A percentile compares a stretch with the other conserved stretches of the same genome.
These are phyloP conservation scores for Hanseniaspora vineae DNA, from an alignment of 805 yeast genomes.

Conservation along the genomic window DNA sequence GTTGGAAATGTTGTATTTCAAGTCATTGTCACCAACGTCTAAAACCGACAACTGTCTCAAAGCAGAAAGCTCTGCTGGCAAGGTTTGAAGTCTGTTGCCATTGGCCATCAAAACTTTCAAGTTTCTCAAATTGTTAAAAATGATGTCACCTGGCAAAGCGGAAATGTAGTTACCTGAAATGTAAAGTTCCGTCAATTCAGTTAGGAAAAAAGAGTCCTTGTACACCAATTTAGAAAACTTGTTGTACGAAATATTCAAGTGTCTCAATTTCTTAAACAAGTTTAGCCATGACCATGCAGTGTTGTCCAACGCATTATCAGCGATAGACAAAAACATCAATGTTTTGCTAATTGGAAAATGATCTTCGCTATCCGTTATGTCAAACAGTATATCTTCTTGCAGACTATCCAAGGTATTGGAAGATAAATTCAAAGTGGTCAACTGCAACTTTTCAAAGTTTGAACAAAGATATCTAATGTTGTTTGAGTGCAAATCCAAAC, in stretches of 20 bases:
- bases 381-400: conserved; percentile 19
- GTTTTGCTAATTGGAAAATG: conserved; percentile 31
- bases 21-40: conserved; percentile 83
- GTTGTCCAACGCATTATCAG: conserved; percentile 77
- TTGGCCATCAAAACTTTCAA: conserved; percentile 58
- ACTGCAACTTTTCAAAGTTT: conserved; percentile 53
- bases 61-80: conserved; percentile 80
- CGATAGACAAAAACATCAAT: conserved; percentile 45
- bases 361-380: conserved; percentile 11
- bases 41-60: conserved; percentile 50
- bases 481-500: conserved; percentile 73
- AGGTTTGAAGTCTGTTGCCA: conserved; percentile 70
- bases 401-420: conserved; percentile 47
- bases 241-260: conserved; percentile 72
- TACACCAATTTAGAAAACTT: conserved; percentile 29
- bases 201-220: conserved; percentile 67
- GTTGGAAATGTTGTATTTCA: conserved; percentile 85
- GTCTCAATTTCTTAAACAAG: conserved; percentile 40
- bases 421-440: conserved; percentile 53
- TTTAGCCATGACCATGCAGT: conserved; percentile 60
- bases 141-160: conserved; percentile 75
- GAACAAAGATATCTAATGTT: conserved; percentile 59
- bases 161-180: conserved; percentile 75
- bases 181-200: conserved; percentile 46
- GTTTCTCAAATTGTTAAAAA: conserved; percentile 40